phyloP scores from a whole-genome alignment of 148 eudicot genomes.

The Rhododendron henanense region DNA sequence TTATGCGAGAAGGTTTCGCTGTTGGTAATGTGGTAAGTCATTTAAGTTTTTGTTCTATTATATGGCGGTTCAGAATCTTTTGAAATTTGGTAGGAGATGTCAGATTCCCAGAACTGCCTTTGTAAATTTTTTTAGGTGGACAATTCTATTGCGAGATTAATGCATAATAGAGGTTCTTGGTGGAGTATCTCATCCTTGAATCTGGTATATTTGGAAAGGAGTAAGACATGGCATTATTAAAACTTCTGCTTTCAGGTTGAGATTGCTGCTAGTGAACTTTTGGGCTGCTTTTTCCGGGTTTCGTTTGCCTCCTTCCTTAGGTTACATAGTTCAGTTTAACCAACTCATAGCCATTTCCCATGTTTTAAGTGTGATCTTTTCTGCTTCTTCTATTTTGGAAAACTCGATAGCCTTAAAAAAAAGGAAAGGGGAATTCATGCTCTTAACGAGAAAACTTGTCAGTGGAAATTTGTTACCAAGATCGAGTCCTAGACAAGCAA shows the following conservation, averaged over 20 bases:
- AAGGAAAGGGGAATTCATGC: background rate
- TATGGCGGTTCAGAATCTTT: background rate
- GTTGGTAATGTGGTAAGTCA: background rate
- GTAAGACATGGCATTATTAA: background rate
- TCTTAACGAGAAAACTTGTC: background rate
- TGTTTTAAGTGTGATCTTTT: background rate
- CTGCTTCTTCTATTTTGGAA: background rate
- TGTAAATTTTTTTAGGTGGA: background rate
- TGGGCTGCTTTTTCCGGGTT: background rate
- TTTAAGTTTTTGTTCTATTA: background rate
- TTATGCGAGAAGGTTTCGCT: background rate
- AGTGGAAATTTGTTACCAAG: background rate
- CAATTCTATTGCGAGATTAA: background rate
- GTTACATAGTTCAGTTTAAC: background rate
- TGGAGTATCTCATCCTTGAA: background rate
- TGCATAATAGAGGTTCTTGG: background rate
- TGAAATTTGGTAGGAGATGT: background rate
- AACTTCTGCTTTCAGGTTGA: background rate
- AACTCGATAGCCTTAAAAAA: too few species aligned
- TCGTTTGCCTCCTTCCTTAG: background rate
- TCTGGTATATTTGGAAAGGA: background rate
- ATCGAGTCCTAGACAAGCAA: background rate
- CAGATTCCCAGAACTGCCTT: background rate
- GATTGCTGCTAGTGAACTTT: background rate
- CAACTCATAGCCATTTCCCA: background rate